Percentiles rank a stretch among this genome's conserved stretches.
These are phyloP conservation scores for Rutstroemia sp. DNA, from an alignment of 2,329 filamentous ascomycete species.

Conservation along the genomic window DNA sequence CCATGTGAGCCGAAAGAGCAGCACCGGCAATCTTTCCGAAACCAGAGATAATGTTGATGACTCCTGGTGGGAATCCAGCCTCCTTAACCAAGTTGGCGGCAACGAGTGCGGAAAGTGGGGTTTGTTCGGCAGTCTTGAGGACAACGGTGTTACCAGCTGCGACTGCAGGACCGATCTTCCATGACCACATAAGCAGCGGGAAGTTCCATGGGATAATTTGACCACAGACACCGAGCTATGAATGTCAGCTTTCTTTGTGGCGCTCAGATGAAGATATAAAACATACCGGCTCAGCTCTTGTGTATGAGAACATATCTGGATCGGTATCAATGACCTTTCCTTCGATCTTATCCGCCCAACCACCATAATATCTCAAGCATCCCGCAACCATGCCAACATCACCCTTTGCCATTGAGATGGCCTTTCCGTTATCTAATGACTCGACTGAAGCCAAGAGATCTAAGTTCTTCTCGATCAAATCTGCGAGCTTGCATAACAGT, in stretches of 20 bases:
- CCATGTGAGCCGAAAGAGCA: conserved; percentile 55
- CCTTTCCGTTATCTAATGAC: conserved; percentile 84
- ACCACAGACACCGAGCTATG: conserved; percentile 54
- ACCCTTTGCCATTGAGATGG: conserved; percentile 65
- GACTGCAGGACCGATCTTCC: conserved; percentile 60
- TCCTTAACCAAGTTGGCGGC: conserved; percentile 50
- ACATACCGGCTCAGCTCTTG: conserved; percentile 54
- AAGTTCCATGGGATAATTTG: conserved; percentile 72
- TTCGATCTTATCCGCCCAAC: conserved; percentile 65
- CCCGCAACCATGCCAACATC: conserved; percentile 63
- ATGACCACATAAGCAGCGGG: conserved; percentile 56
- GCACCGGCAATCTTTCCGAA: conserved; percentile 62
- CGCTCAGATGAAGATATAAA: conserved; percentile 21
- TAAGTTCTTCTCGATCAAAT: conserved; percentile 70
- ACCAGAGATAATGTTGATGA: conserved; percentile 57
- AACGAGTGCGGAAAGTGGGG: conserved; percentile 49
- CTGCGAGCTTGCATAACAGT: conserved; percentile 68
- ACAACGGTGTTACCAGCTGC: conserved; percentile 53
- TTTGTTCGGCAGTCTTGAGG: conserved; percentile 56
- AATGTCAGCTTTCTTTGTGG: neutral
- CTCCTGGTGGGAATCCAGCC: conserved; percentile 58
- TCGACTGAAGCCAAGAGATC: conserved; percentile 76
- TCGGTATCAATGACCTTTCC: conserved; percentile 63
- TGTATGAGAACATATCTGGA: conserved; percentile 60
- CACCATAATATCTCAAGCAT: conserved; percentile 75